A percentile compares a stretch with the other conserved stretches of the same genome.
phyloP scores from a whole-genome alignment of 2,329 filamentous ascomycete species.

The Calonectria ilicicola region DNA sequence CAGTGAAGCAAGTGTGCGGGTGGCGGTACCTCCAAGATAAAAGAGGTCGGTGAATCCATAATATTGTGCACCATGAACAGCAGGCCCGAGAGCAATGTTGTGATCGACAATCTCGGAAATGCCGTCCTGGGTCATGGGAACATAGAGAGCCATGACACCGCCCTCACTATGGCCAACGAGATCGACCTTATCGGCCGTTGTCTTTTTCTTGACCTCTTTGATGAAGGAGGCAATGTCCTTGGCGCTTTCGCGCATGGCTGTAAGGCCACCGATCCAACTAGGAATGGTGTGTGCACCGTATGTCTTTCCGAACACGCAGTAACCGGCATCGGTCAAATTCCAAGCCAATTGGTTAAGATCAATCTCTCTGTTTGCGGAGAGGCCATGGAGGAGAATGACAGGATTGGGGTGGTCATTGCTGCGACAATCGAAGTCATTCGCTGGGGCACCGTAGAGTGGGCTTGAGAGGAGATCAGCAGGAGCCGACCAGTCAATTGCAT shows the following conservation, averaged over 20 bases:
- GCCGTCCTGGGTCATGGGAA: constrained; percentile 1
- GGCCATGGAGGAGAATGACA: background rate
- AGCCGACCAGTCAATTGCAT: background rate
- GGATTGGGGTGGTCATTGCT: background rate
- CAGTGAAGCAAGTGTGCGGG: background rate
- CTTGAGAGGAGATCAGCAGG: background rate
- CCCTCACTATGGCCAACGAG: background rate
- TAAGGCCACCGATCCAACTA: background rate
- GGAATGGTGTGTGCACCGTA: background rate
- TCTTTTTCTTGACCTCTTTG: constrained; percentile 1
- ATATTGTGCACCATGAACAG: background rate
- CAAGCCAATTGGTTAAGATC: background rate
- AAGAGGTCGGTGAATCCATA: constrained; percentile 5
- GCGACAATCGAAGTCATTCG: background rate
- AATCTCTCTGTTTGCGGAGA: background rate
- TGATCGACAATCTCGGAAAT: constrained; percentile 1
- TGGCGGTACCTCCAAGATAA: background rate
- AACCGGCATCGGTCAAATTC: background rate
- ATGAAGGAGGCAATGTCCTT: constrained; percentile 4
- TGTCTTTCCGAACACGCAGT: background rate
- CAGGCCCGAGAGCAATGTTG: background rate
- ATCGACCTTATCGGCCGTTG: background rate
- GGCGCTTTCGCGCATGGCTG: background rate
- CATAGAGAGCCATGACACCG: constrained; percentile 5
- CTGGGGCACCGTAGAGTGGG: background rate